These are phyloP conservation scores for Papiliotrema terrestris DNA, from an alignment of 1,284 basidiomycete species.

Conservation along the genomic window DNA sequence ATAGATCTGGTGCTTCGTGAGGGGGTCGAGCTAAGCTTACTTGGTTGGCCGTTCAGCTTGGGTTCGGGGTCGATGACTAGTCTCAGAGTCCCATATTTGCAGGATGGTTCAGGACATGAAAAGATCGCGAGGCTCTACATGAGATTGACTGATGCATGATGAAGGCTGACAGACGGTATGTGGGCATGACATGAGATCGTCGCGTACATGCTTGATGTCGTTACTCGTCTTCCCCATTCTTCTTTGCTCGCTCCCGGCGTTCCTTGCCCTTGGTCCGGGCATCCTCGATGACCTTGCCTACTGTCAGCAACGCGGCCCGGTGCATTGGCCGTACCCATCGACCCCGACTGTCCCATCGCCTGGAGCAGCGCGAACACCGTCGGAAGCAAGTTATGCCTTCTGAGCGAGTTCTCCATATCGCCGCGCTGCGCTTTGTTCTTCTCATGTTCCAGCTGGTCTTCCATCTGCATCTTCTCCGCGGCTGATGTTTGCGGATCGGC, in stretches of 20 bases:
- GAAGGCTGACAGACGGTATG: neutral
- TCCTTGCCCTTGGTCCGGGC: conserved; percentile 34
- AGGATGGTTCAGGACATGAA: no score
- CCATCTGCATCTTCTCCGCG: conserved; percentile 53
- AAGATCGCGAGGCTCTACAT: no score
- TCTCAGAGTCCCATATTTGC: no score
- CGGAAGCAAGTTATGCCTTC: conserved; percentile 48
- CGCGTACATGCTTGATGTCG: no score
- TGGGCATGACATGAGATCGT: neutral
- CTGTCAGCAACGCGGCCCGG: neutral
- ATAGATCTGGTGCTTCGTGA: no score
- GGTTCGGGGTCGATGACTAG: no score
- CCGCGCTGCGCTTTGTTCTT: conserved; percentile 72
- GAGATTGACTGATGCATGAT: no score
- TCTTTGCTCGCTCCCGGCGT: conserved; percentile 34
- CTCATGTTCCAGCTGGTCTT: conserved; percentile 68
- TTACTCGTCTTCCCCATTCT: conserved; percentile 1
- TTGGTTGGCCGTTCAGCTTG: no score
- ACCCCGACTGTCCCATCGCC: conserved; percentile 35
- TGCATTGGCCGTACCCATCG: conserved; percentile 18
- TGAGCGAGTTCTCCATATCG: conserved; percentile 57
- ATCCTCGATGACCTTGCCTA: conserved; percentile 18
- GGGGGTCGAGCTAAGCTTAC: no score
- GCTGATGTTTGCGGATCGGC: conserved; percentile 53
- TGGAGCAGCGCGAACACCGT: conserved; percentile 37